Conservation (phyloP, 495 filamentous ascomycete species). For the Podospora conica region DNA sequence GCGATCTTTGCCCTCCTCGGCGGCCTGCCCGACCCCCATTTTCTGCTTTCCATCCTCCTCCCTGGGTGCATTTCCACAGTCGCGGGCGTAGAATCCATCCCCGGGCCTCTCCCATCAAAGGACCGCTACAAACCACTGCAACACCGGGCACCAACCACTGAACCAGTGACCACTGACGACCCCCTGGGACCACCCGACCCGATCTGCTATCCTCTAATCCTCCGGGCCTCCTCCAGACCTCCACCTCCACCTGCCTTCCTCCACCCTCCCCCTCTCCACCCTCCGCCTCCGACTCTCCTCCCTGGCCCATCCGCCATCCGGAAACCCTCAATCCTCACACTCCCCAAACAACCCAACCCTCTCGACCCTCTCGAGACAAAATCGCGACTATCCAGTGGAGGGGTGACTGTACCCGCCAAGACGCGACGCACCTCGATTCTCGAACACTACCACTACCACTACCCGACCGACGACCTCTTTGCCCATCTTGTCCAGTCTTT, state of each 20-base stretch:
- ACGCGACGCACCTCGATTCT: neutral
- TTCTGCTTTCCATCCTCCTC: neutral
- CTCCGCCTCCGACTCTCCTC: constrained; percentile 4
- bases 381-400: neutral
- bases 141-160: too few species aligned
- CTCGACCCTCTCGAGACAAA: neutral
- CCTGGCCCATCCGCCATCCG: neutral
- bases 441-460: neutral
- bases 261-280: neutral
- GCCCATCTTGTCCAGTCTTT: neutral
- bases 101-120: too few species aligned
- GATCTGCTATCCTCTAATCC: neutral
- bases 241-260: neutral
- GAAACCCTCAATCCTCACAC: neutral
- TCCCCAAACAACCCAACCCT: neutral
- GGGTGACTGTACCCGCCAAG: neutral
- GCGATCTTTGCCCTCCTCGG: neutral
- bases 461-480: too few species aligned
- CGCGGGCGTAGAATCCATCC: too few species aligned
- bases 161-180: neutral
- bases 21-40: neutral
- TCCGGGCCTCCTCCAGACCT: neutral
- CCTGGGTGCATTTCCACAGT: neutral
- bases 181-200: neutral
- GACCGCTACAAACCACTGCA: too few species aligned